Evolutionary conservation across 2,329 filamentous ascomycete genomes (phyloP), one percentile per base, ranked within the genome.

Genomic region (Fusarium verticillioides): DNA sequence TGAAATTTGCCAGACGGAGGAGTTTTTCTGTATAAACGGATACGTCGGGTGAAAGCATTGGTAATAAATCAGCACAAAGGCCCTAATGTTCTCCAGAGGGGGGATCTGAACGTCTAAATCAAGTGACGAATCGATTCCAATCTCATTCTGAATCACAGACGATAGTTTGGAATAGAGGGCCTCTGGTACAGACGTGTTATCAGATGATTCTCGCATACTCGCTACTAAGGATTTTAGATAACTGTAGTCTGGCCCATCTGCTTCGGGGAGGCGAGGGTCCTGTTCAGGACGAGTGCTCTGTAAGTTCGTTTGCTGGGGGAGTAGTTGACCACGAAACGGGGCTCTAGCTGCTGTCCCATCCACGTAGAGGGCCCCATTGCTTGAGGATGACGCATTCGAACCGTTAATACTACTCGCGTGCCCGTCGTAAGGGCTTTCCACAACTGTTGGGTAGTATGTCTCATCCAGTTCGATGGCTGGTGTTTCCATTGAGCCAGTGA

Each of bases 11-110:
- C 63, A 69, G 28, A 50, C 15, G 11, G 57, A 56, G 42, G 63
- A n/a, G 12, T 30, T 53, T 30, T 61, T 36, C 19, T 47, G 72
- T 6, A 74, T 9, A 61, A 74, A 72, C 8, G 72, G 72, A 47
- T 74, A 74, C 21, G 52, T 50, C 7, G 60, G 64, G 32, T 74
- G 72, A 13, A 74, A 74, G 15, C 46, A 59, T 21, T 66, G 54
- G 53, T 70, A 74, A 26, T 74, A 74, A 18, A 74, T 43, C 9
- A 54, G 42, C 16, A 60, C 60, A 40, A 72, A 72, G 21, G 30
- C 54, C 39, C 52, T 58, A 15, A 74, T 53, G 2, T 58, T 52
- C 4, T 30, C 57, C 15, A 74, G n/a, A 30, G 68, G 60, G 26
- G 72, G 72, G 4, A 70, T 46, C 15, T 34, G 26, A 36, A 18